These are phyloP conservation scores for Dicorynia guianensis DNA, from an alignment of 306 rosid genomes.

Conservation along the genomic window DNA sequence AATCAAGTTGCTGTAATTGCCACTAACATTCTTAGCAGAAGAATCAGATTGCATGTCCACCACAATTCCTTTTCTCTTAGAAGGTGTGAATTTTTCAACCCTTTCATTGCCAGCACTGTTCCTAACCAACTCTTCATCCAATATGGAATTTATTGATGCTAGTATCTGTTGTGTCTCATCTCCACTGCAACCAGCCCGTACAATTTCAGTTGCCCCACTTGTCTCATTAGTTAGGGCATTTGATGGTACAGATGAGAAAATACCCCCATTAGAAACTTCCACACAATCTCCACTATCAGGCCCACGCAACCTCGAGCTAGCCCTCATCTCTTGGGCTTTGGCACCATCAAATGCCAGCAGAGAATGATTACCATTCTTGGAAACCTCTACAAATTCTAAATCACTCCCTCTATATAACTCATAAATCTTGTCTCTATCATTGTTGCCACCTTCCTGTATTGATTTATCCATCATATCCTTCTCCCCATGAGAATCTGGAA, in stretches of 20 bases:
- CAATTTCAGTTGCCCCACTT: slow-evolving; percentile 39
- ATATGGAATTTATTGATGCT: slow-evolving; percentile 36
- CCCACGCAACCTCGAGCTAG: slow-evolving; percentile 42
- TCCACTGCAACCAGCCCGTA: slow-evolving; percentile 37
- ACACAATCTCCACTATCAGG: slow-evolving; percentile 30
- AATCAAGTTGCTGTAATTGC: slow-evolving; percentile 43
- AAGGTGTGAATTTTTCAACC: slow-evolving; percentile 45
- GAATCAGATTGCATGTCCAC: slow-evolving; percentile 52
- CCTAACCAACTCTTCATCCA: slow-evolving; percentile 31
- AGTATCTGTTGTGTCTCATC: slow-evolving; percentile 39
- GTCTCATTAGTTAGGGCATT: slow-evolving; percentile 32
- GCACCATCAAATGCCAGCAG: slow-evolving; percentile 32
- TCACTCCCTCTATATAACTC: slow-evolving; percentile 28
- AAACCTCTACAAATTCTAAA: slow-evolving; percentile 41
- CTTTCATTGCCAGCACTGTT: slow-evolving; percentile 40
- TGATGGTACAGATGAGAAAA: slow-evolving; percentile 20
- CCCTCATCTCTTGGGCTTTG: slow-evolving; percentile 36
- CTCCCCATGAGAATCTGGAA: slow-evolving; percentile 50
- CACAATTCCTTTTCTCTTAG: slow-evolving; percentile 57
- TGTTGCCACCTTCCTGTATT: slow-evolving; percentile 41
- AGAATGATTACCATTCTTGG: slow-evolving; percentile 9
- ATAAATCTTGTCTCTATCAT: slow-evolving; percentile 39
- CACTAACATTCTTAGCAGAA: slow-evolving; percentile 45
- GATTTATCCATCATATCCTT: slow-evolving; percentile 34
- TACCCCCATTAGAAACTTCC: slow-evolving; percentile 13